These are phyloP conservation scores for Halenospora varia DNA, from an alignment of 495 filamentous ascomycete species.

Conservation along the genomic window DNA sequence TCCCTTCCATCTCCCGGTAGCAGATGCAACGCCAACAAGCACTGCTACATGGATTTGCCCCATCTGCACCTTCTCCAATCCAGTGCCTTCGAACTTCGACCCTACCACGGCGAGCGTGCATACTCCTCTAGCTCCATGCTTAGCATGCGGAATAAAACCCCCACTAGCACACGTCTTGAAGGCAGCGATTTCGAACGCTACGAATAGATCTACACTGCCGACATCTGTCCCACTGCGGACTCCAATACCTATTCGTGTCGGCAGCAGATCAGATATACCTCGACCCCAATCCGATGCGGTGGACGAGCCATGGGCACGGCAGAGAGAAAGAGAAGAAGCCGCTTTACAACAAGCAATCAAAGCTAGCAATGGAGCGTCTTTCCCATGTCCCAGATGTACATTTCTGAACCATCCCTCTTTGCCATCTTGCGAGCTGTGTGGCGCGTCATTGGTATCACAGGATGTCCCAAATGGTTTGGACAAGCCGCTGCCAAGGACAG, in stretches of 20 bases:
- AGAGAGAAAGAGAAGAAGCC: neutral
- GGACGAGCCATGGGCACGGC: neutral
- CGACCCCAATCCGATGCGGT: conserved; percentile 19
- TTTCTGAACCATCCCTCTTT: conserved; percentile 92
- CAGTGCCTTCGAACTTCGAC: conserved; percentile 89
- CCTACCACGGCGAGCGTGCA: conserved; percentile 68
- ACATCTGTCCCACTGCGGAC: conserved; percentile 9
- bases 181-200: conserved; percentile 67
- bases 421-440: conserved; percentile 85
- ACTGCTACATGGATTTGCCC: conserved; percentile 94
- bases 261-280: conserved; percentile 7
- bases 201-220: conserved; percentile 13
- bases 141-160: conserved; percentile 92
- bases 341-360: neutral
- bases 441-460: conserved; percentile 63
- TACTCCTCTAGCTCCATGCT: conserved; percentile 77
- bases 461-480: conserved; percentile 40
- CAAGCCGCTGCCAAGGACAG: conserved; percentile 42
- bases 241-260: conserved; percentile 23
- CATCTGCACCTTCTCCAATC: conserved; percentile 97
- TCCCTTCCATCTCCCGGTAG: conserved; percentile 41
- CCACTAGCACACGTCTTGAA: conserved; percentile 77
- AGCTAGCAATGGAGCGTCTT: conserved; percentile 31
- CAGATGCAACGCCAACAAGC: conserved; percentile 44
- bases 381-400: conserved; percentile 85